Evolutionary conservation across 2,329 filamentous ascomycete genomes (phyloP).

Genomic region (Fusarium decemcellulare): DNA sequence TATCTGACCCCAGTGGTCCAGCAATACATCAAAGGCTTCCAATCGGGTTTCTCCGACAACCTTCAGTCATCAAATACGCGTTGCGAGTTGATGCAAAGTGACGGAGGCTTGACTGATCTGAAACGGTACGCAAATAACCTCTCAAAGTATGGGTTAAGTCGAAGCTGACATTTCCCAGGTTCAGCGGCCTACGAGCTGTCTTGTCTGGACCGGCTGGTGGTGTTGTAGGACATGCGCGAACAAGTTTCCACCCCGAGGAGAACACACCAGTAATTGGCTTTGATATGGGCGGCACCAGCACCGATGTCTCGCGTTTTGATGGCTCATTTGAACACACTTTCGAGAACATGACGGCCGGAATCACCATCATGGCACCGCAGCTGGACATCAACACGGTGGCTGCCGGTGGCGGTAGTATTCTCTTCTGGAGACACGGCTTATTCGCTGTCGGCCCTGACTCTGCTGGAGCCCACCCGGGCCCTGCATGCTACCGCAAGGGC

Average conservation of each 20-base stretch:
- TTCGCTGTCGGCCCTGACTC: slow-evolving; percentile 82
- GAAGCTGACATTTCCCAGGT: slow-evolving; percentile 62
- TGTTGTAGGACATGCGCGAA: slow-evolving; percentile 82
- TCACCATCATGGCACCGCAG: slow-evolving; percentile 84
- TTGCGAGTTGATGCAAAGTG: slow-evolving; percentile 62
- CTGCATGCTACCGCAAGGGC: slow-evolving; percentile 79
- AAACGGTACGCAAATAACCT: no score
- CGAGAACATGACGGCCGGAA: slow-evolving; percentile 83
- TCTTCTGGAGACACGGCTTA: slow-evolving; percentile 80
- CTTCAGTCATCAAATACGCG: slow-evolving; percentile 45
- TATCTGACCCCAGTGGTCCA: slow-evolving; percentile 57
- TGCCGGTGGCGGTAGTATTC: slow-evolving; percentile 78
- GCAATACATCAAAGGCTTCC: slow-evolving; percentile 49
- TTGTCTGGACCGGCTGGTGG: slow-evolving; percentile 83
- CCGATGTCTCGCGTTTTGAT: slow-evolving; percentile 79
- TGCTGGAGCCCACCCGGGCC: slow-evolving; percentile 78
- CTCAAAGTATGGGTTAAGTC: no score
- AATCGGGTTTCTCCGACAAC: slow-evolving; percentile 50
- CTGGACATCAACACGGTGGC: slow-evolving; percentile 88
- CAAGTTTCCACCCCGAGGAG: slow-evolving; percentile 77
- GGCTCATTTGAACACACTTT: slow-evolving; percentile 65
- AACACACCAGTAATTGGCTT: slow-evolving; percentile 82
- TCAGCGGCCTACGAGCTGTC: slow-evolving; percentile 79
- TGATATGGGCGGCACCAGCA: slow-evolving; percentile 79
- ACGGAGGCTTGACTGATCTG: slow-evolving; percentile 62